Evolutionary conservation across 192 early-diverging fungal genomes (phyloP).

Genomic region (Dissophora globulifera): DNA sequence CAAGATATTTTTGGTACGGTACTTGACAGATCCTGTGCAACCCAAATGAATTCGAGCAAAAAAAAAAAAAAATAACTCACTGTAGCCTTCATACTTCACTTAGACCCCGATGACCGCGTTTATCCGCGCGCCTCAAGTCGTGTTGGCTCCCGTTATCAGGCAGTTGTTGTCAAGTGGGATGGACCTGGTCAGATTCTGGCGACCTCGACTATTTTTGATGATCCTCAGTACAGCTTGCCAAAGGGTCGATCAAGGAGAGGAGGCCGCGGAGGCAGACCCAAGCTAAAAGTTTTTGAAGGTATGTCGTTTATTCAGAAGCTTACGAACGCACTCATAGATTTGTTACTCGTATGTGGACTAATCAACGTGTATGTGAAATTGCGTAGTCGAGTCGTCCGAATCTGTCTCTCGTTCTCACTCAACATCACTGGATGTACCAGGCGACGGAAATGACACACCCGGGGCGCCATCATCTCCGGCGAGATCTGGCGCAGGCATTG

Average conservation of each 20-base stretch:
- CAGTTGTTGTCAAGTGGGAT: slow-evolving; percentile 70
- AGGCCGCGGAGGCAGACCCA: slow-evolving; percentile 43
- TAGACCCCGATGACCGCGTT: slow-evolving; percentile 78
- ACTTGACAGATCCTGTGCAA: too few relatives aligned
- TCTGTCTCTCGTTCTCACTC: slow-evolving; percentile 27
- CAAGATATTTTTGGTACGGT: slow-evolving; percentile 70
- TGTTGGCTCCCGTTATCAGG: slow-evolving; percentile 87
- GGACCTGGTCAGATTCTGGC: slow-evolving; percentile 47
- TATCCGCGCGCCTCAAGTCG: slow-evolving; percentile 82
- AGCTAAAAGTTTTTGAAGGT: slow-evolving; percentile 31
- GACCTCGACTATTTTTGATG: slow-evolving; percentile 46
- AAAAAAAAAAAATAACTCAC: too few relatives aligned
- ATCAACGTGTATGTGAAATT: too few relatives aligned
- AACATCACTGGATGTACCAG: slow-evolving; percentile 13
- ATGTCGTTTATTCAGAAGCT: background rate
- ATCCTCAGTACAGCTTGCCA: slow-evolving; percentile 37
- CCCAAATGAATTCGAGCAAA: too few relatives aligned
- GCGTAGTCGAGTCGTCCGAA: slow-evolving; percentile 14
- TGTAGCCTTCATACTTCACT: background rate
- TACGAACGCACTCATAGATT: too few relatives aligned
- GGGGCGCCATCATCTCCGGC: slow-evolving; percentile 28
- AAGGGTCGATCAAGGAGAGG: slow-evolving; percentile 55
- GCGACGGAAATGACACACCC: slow-evolving; percentile 19
- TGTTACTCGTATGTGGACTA: too few relatives aligned
- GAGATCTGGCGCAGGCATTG: slow-evolving; percentile 11